Conservation (phyloP, 2,329 filamentous ascomycete genomes). For the Orbilia blumenaviensis region DNA sequence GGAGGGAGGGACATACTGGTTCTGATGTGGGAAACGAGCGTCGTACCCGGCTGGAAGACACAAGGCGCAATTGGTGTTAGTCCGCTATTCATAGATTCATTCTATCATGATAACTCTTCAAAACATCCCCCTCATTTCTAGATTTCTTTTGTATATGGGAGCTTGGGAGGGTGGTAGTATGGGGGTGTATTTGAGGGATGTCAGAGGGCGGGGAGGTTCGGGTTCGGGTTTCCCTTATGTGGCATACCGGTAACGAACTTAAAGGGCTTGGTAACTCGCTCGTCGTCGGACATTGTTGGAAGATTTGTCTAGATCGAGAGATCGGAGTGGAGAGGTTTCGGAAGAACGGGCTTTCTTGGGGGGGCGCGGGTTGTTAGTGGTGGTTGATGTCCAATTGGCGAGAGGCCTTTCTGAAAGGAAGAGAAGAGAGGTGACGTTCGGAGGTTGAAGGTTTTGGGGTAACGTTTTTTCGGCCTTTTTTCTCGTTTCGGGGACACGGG, state of each 20-base stretch:
- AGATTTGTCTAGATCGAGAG: neutral
- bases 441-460: slow-evolving; percentile 22
- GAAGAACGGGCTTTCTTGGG: too few relatives aligned
- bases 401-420: neutral
- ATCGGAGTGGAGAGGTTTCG: slow-evolving; percentile 3
- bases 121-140: neutral
- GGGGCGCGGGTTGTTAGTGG: neutral
- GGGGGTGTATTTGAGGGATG: too few relatives aligned
- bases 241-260: slow-evolving; percentile 98
- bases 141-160: neutral
- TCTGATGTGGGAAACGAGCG: slow-evolving; percentile 97
- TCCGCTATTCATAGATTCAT: neutral
- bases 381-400: slow-evolving; percentile 7
- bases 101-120: neutral
- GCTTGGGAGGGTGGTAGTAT: too few relatives aligned
- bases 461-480: neutral
- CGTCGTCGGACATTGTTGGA: slow-evolving; percentile 79
- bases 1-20: slow-evolving; percentile 69
- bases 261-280: slow-evolving; percentile 97
- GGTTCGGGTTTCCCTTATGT: too few relatives aligned
- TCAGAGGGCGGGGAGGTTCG: too few relatives aligned
- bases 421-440: slow-evolving; percentile 8
- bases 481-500: slow-evolving; percentile 13
- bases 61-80: slow-evolving; percentile 37
- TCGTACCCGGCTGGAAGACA: slow-evolving; percentile 81